Evolutionary conservation across 208 protist species (phyloP).

Genomic region (Leptomonas seymouri): DNA sequence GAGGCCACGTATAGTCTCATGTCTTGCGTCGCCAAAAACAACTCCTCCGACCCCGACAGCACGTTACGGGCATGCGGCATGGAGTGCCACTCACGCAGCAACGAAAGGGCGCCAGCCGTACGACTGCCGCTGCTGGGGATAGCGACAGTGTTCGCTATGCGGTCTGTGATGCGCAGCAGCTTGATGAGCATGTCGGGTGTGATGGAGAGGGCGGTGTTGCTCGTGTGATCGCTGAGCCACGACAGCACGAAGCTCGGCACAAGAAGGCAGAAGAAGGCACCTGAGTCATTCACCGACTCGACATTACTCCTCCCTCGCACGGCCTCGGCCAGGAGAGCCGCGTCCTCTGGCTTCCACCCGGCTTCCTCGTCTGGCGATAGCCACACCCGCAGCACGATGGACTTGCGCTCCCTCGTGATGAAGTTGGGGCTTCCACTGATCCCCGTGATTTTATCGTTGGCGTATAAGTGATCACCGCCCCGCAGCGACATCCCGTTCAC

Average conservation of each 20-base stretch:
- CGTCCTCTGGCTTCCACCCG: too few relatives aligned
- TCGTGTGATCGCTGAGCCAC: neutral
- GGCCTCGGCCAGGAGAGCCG: too few relatives aligned
- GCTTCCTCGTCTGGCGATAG: too few relatives aligned
- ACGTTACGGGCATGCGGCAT: neutral
- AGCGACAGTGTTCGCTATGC: neutral
- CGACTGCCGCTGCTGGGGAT: constrained; percentile 9
- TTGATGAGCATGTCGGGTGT: neutral
- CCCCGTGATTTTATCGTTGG: too few relatives aligned
- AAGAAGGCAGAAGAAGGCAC: neutral
- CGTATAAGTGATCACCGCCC: too few relatives aligned
- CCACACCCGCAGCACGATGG: neutral
- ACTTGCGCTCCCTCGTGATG: neutral
- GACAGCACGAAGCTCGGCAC: neutral
- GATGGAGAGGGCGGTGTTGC: neutral
- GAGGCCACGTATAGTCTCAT: neutral
- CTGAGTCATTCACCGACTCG: too few relatives aligned
- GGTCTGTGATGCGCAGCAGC: constrained; percentile 1
- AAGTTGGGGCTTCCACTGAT: neutral
- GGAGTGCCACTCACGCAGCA: constrained; percentile 2
- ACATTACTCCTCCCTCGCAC: too few relatives aligned
- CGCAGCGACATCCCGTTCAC: neutral
- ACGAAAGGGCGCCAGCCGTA: neutral
- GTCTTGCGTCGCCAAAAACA: neutral
- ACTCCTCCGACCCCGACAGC: neutral